These are phyloP conservation scores for Hortiboletus campestris DNA, from an alignment of 768 basidiomycete species.

Conservation along the genomic window DNA sequence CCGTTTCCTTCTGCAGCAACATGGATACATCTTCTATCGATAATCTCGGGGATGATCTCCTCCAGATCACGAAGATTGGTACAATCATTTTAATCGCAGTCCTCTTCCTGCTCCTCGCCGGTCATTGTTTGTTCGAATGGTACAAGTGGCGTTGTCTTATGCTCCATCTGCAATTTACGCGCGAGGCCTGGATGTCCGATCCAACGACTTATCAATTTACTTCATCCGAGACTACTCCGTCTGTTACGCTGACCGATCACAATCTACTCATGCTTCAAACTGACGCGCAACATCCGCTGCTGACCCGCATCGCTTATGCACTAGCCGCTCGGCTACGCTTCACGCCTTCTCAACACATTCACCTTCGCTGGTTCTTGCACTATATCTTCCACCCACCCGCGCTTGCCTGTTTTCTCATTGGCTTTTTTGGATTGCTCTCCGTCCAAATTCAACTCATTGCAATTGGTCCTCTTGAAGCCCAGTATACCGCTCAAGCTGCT, in stretches of 20 bases:
- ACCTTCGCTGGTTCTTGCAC: conserved; percentile 84
- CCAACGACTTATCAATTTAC: conserved; percentile 52
- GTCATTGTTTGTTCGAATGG: conserved; percentile 80
- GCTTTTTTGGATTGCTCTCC: conserved; percentile 84
- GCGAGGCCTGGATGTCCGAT: conserved; percentile 75
- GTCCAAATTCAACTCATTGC: conserved; percentile 86
- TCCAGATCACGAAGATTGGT: conserved; percentile 77
- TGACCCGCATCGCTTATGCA: conserved; percentile 60
- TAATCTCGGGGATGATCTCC: conserved; percentile 75
- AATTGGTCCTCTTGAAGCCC: conserved; percentile 66
- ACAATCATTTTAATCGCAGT: conserved; percentile 68
- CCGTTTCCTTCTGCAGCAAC: conserved; percentile 69
- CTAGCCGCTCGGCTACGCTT: conserved; percentile 53
- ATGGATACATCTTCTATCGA: conserved; percentile 87
- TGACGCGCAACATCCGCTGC: conserved; percentile 67
- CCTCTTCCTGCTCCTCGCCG: conserved; percentile 70
- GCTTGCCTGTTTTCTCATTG: conserved; percentile 87
- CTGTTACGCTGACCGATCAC: conserved; percentile 64
- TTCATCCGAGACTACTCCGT: conserved; percentile 38
- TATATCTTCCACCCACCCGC: conserved; percentile 93
- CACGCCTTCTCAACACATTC: conserved; percentile 58
- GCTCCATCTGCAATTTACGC: conserved; percentile 62
- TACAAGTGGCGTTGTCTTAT: conserved; percentile 81
- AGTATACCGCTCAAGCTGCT: conserved; percentile 63
- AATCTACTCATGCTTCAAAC: conserved; percentile 76